Percentiles rank a stretch among this genome's conserved stretches.
phyloP scores from a whole-genome alignment of 2,329 filamentous ascomycete species.

The Bipolaris cookei region DNA sequence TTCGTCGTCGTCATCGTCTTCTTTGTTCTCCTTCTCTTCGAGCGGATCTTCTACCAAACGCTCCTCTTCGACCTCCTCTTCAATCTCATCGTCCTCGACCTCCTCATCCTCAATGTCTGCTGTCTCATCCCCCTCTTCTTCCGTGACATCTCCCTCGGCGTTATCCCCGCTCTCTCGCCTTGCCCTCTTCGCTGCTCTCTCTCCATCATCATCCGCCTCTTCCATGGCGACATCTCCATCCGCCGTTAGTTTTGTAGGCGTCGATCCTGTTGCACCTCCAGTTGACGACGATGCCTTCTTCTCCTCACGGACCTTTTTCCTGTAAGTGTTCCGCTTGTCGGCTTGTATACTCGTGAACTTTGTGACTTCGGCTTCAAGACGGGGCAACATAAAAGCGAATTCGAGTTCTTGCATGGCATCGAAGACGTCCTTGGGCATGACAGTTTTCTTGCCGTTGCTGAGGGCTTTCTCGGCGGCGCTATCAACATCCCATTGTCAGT shows the following conservation, averaged over 20 bases:
- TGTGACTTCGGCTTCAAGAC: conserved; percentile 76
- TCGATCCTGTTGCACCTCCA: neutral
- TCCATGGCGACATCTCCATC: conserved; percentile 11
- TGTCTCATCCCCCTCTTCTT: conserved; percentile 48
- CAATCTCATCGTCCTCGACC: conserved; percentile 61
- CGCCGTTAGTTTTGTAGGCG: conserved; percentile 4
- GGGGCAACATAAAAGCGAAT: conserved; percentile 72
- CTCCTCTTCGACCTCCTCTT: conserved; percentile 62
- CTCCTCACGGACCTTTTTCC: conserved; percentile 71
- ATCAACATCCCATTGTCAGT: conserved; percentile 10
- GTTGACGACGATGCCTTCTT: conserved; percentile 52
- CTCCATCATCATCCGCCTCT: conserved; percentile 47
- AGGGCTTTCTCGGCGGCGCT: conserved; percentile 77
- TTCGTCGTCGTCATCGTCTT: conserved; percentile 54
- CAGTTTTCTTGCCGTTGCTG: conserved; percentile 75
- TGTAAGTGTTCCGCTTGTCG: conserved; percentile 75
- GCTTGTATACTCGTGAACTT: conserved; percentile 77
- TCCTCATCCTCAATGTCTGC: conserved; percentile 58
- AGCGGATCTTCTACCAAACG: conserved; percentile 53
- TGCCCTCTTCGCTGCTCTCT: conserved; percentile 59
- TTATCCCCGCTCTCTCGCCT: conserved; percentile 47
- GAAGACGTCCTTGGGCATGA: conserved; percentile 76
- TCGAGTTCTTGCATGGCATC: conserved; percentile 78
- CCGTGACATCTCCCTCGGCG: conserved; percentile 49
- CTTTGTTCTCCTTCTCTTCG: conserved; percentile 54